Conservation (phyloP, 768 basidiomycete species). For the Serpula lacrymans region DNA sequence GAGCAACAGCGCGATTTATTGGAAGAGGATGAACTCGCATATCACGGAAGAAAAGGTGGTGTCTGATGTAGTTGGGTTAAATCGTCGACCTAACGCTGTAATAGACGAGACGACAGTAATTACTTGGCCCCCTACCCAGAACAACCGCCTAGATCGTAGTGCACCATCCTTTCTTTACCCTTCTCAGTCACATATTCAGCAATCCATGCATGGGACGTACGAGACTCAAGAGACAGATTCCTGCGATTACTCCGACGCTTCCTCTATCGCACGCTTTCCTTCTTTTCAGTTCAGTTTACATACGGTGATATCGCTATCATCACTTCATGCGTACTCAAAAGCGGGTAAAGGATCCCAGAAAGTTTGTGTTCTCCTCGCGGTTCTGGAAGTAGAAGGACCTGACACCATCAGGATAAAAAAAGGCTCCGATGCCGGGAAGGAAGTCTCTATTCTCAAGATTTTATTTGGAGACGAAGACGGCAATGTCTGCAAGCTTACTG, state of each 20-base stretch:
- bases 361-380: conserved; percentile 58
- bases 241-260: conserved; percentile 57
- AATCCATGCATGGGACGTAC: conserved; percentile 19
- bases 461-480: conserved; percentile 74
- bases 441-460: conserved; percentile 64
- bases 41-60: conserved; percentile 6
- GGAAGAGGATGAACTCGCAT: conserved; percentile 15
- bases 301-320: conserved; percentile 48
- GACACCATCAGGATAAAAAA: conserved; percentile 65
- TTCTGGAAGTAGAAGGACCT: conserved; percentile 76
- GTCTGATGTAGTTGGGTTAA: conserved; percentile 1
- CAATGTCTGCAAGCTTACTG: conserved; percentile 65
- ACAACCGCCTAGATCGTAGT: conserved; percentile 16
- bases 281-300: conserved; percentile 71
- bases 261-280: conserved; percentile 73
- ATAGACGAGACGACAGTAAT: conserved; percentile 49
- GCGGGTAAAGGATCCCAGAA: conserved; percentile 42
- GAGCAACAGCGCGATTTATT: too few relatives aligned
- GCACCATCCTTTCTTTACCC: conserved; percentile 22
- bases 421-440: conserved; percentile 66
- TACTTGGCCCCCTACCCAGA: conserved; percentile 58
- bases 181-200: conserved; percentile 20
- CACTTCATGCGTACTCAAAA: conserved; percentile 25
- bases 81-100: not conserved
- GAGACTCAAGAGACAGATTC: conserved; percentile 49